Base-by-base conservation (phyloP, 225 moss, liverwort and hornwort species). In the Polytrichum commune region DNA sequence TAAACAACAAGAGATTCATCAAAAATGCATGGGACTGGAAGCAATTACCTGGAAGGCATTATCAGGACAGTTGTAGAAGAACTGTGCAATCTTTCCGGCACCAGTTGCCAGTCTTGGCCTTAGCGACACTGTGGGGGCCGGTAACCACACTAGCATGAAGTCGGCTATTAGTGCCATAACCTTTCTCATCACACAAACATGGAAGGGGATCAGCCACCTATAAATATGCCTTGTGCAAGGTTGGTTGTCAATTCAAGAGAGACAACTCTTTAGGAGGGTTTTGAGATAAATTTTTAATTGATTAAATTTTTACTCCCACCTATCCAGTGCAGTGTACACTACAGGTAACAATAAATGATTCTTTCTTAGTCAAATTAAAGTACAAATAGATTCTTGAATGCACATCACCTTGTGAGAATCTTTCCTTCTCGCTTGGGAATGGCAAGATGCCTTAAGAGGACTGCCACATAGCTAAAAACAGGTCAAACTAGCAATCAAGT, bases 141-240 rank as follows among this genome's bases (percentile, higher is more conserved):
- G 97, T 68, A 98, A 88, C 97, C 97, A 98, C 69, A 98, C 97
- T 28, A 98, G 77, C 97, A 98, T 98, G 75, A 98, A 98, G 76
- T 98, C 97, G 19, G 97, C 97, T 62, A 93, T 82, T 28, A 98
- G 54, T 8, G 97, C 97, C 97, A 98, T 98, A 71, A 95, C 83
- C 92, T 92, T 55, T 54, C 24, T 23, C 79, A 75, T 30, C 19
- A 29, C 33, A 63, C 28, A 63, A 23, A n/a, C 26, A 61, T 61
- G 46, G 46, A 13, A 46, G 16, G 46, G 46, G 46, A 46, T 16
- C 16, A 46, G 46, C 3, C 46, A 46, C 13, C 16, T 46, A 46
- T 4, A 13, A 46, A 46, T 9, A 22, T 62, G n/a, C 62, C 16
- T 62, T 62, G 24, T 62, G 27, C 24, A 23, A 62, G 62, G 9